Evolutionary conservation across 495 filamentous ascomycete genomes (phyloP).

Genomic region (Aspergillus bridgeri): DNA sequence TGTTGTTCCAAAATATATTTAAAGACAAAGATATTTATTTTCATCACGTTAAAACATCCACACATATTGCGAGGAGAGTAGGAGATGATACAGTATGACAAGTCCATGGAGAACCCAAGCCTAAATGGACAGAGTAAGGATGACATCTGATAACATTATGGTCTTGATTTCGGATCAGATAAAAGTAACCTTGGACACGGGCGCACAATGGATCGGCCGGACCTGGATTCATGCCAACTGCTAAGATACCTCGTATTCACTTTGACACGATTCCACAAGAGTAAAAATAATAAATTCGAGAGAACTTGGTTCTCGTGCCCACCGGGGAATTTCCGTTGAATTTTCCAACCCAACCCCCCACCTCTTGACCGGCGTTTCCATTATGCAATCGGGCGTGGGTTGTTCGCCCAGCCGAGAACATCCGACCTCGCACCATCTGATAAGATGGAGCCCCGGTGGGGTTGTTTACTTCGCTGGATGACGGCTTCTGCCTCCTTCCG

Average conservation of each 20-base stretch:
- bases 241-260: not conserved
- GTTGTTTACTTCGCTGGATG: not conserved
- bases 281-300: too few species aligned
- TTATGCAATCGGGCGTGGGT: not conserved
- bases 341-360: not conserved
- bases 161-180: not conserved
- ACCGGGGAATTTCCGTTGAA: not conserved
- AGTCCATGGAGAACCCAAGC: not conserved
- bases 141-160: not conserved
- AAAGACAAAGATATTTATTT: not conserved
- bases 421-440: constrained; percentile 3
- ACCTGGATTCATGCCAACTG: not conserved
- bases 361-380: not conserved
- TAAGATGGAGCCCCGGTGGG: not conserved
- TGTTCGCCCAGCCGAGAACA: not conserved
- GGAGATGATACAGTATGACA: not conserved
- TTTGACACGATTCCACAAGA: too few species aligned
- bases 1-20: too few species aligned
- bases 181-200: not conserved
- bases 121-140: not conserved
- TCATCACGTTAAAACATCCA: not conserved
- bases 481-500: not conserved
- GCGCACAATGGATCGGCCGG: not conserved
- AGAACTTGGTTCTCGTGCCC: too few species aligned
- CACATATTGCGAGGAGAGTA: not conserved